Conservation (phyloP, 257 asterid species). For the Parsonsia alboflavescens region DNA sequence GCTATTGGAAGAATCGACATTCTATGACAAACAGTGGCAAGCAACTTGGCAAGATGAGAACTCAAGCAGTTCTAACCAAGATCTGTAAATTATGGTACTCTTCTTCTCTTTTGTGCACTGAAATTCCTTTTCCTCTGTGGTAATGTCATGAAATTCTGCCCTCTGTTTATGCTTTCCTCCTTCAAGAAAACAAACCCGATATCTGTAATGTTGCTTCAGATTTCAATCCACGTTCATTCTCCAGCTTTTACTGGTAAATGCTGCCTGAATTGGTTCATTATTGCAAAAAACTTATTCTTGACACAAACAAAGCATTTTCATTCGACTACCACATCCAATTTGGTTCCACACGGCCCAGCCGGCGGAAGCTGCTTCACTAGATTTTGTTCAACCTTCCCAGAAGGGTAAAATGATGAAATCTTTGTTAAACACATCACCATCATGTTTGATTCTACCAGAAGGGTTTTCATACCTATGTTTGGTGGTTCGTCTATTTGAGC, state of each 20-base stretch:
- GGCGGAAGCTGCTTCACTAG: too few species aligned
- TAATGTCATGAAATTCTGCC: not conserved
- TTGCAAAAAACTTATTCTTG: not conserved
- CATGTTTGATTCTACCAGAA: too few species aligned
- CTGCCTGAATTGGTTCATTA: not conserved
- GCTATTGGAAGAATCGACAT: constrained; percentile 73
- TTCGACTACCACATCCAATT: not conserved
- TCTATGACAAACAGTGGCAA: constrained; percentile 94
- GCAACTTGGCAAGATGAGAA: constrained; percentile 90
- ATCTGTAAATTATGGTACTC: constrained; percentile 15
- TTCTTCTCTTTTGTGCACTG: not conserved
- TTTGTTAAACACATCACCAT: too few species aligned
- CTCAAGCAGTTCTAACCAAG: constrained; percentile 30
- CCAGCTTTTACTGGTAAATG: not conserved
- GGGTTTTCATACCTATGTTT: too few species aligned
- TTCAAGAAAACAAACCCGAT: not conserved
- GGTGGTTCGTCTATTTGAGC: too few species aligned
- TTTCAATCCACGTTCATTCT: not conserved
- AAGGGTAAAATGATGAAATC: too few species aligned
- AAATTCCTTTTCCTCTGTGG: constrained; percentile 1
- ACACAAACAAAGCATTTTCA: not conserved
- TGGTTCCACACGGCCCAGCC: not conserved
- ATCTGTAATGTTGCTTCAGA: not conserved
- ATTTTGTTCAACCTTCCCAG: too few species aligned
- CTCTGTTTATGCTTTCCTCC: constrained; percentile 2